Evolutionary conservation across 2,329 filamentous ascomycete species (phyloP).

Genomic region (Hymenoscyphus occultus): DNA sequence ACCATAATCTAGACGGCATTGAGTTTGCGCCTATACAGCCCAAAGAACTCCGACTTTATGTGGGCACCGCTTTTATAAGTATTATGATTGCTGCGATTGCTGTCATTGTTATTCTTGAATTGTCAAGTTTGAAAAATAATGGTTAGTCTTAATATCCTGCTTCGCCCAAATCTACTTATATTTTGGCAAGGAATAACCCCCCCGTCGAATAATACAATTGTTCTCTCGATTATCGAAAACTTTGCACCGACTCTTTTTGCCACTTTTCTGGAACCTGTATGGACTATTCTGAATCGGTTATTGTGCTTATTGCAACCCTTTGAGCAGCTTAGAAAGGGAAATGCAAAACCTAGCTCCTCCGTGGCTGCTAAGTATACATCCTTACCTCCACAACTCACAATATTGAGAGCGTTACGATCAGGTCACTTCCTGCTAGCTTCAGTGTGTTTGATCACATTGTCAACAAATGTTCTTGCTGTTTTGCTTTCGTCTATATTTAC

Average conservation of each 20-base stretch:
- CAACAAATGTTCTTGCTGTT: slow-evolving; percentile 53
- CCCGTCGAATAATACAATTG: slow-evolving; percentile 22
- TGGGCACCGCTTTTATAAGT: slow-evolving; percentile 19
- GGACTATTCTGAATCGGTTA: slow-evolving; percentile 52
- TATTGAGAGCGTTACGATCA: slow-evolving; percentile 45
- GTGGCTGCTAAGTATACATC: slow-evolving; percentile 50
- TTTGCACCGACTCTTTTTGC: slow-evolving; percentile 55
- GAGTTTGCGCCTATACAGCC: slow-evolving; percentile 18
- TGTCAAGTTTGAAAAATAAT: slow-evolving; percentile 16
- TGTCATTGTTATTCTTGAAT: slow-evolving; percentile 15
- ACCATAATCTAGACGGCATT: not conserved
- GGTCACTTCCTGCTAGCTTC: slow-evolving; percentile 46
- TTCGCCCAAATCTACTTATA: not conserved
- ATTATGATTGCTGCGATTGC: slow-evolving; percentile 14
- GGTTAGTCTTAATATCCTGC: slow-evolving; percentile 17
- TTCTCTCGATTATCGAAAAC: slow-evolving; percentile 42
- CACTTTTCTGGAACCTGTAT: slow-evolving; percentile 55
- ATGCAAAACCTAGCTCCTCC: slow-evolving; percentile 39
- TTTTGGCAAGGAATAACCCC: slow-evolving; percentile 18
- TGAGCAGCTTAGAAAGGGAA: slow-evolving; percentile 45
- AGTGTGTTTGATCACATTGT: slow-evolving; percentile 47
- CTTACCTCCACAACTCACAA: slow-evolving; percentile 51
- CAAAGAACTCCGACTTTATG: slow-evolving; percentile 15
- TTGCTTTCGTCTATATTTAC: slow-evolving; percentile 51
- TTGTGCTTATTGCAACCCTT: slow-evolving; percentile 55